Percentiles rank a stretch among this genome's conserved stretches.
These are phyloP conservation scores for Phytophthora citricola DNA, from an alignment of 352 stramenopile species.

Conservation along the genomic window DNA sequence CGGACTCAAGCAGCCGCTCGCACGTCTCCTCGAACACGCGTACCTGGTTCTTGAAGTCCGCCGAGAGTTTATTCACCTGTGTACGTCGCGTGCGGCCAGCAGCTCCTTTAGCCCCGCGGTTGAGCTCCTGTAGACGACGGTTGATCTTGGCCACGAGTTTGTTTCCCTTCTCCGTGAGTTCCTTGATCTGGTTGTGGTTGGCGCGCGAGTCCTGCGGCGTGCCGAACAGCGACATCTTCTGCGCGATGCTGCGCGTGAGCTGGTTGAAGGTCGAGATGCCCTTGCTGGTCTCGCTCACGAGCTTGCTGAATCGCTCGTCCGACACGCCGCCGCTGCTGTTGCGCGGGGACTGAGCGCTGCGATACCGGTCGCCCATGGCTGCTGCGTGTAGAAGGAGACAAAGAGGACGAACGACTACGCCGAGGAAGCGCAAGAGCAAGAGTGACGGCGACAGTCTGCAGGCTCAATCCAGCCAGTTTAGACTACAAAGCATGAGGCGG, in stretches of 20 bases:
- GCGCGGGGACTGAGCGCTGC: conserved; percentile 63
- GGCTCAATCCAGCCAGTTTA: conserved; percentile 39
- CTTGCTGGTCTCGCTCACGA: conserved; percentile 84
- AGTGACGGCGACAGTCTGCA: conserved; percentile 15
- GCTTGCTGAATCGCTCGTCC: conserved; percentile 76
- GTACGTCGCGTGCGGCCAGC: conserved; percentile 65
- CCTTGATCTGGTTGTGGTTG: conserved; percentile 84
- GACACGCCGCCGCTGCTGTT: conserved; percentile 44
- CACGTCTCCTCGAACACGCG: conserved; percentile 81
- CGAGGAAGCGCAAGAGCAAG: conserved; percentile 26
- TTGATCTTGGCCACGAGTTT: conserved; percentile 85
- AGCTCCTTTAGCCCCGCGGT: conserved; percentile 51
- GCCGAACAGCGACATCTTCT: conserved; percentile 89
- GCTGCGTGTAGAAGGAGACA: neutral
- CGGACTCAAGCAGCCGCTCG: conserved; percentile 65
- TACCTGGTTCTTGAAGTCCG: conserved; percentile 87
- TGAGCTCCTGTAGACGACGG: conserved; percentile 78
- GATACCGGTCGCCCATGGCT: conserved; percentile 75
- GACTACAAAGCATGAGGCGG: conserved; percentile 12
- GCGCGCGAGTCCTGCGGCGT: conserved; percentile 84
- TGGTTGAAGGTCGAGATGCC: conserved; percentile 90
- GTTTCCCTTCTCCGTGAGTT: conserved; percentile 86
- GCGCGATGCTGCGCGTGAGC: conserved; percentile 82
- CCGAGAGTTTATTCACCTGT: conserved; percentile 81
- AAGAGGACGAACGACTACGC: conserved; percentile 4